Conservation (phyloP, 148 eudicot genomes). For the Spergularia bocconei region DNA sequence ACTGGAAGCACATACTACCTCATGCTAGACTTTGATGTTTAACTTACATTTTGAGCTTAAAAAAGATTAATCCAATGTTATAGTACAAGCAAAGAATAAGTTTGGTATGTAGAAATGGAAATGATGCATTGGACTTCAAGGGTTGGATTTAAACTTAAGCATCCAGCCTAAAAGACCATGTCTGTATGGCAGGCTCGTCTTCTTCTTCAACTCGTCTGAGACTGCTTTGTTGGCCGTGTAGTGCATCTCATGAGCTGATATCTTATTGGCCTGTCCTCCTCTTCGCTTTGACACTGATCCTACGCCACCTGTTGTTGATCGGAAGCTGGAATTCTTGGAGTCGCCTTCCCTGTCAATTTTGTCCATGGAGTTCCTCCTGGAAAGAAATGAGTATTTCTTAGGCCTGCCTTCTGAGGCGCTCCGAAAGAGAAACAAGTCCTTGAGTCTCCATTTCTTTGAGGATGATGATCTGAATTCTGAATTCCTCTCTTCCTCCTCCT, state of each 20-base stretch:
- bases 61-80: not conserved
- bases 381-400: constrained; percentile 11
- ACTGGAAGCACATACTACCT: no score
- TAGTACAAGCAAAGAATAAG: not conserved
- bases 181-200: constrained; percentile 66
- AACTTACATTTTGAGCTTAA: no score
- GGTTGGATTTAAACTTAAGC: constrained; percentile 53
- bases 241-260: constrained; percentile 75
- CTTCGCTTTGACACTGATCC: constrained; percentile 36
- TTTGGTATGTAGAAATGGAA: constrained; percentile 20
- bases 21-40: no score
- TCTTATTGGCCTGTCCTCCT: constrained; percentile 15
- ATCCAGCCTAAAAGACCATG: constrained; percentile 64
- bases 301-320: constrained; percentile 37
- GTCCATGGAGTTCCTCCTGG: constrained; percentile 13
- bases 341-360: not conserved
- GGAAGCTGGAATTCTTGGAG: constrained; percentile 34
- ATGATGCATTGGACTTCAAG: constrained; percentile 32
- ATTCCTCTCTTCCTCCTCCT: not conserved
- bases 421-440: constrained; percentile 61
- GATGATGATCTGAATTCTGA: not conserved
- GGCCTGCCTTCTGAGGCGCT: constrained; percentile 71
- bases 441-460: constrained; percentile 55
- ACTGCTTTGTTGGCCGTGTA: constrained; percentile 60
- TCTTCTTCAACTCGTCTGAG: constrained; percentile 71